phyloP scores from a whole-genome alignment of 441 rosid species.

The Biscutella laevigata region DNA sequence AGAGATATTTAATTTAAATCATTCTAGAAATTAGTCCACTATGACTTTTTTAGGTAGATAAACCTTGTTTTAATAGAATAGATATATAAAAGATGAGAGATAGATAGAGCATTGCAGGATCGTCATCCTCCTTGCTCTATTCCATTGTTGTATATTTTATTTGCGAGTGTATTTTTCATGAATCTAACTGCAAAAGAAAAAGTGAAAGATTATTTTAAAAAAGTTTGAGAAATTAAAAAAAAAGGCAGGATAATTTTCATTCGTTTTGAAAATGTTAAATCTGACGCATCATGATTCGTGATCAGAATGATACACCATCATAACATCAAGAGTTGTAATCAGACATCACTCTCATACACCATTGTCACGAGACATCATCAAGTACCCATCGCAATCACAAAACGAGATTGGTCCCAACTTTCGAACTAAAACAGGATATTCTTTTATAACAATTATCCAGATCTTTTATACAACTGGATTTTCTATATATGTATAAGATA shows the following conservation, averaged over 20 bases:
- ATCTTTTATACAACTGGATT: neutral
- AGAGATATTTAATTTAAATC: no score
- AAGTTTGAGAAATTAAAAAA: no score
- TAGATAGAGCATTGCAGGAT: constrained; percentile 13
- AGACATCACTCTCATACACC: constrained; percentile 2
- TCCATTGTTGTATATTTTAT: constrained; percentile 13
- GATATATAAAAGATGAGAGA: no score
- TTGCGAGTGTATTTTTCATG: neutral
- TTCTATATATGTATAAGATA: neutral
- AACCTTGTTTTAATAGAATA: no score
- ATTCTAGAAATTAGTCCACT: no score
- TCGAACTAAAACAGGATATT: neutral
- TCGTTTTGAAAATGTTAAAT: neutral
- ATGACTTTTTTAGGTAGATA: no score
- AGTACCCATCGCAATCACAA: neutral
- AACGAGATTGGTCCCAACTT: constrained; percentile 9
- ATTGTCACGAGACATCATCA: constrained; percentile 10
- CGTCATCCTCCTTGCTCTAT: constrained; percentile 11
- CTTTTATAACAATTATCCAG: neutral
- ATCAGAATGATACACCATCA: neutral
- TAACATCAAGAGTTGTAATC: neutral
- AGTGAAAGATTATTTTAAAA: no score
- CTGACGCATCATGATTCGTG: neutral
- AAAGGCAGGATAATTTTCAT: no score
- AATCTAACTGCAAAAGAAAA: neutral